Conservation (phyloP, 139 green algal species). For the Chloropicon primus region DNA sequence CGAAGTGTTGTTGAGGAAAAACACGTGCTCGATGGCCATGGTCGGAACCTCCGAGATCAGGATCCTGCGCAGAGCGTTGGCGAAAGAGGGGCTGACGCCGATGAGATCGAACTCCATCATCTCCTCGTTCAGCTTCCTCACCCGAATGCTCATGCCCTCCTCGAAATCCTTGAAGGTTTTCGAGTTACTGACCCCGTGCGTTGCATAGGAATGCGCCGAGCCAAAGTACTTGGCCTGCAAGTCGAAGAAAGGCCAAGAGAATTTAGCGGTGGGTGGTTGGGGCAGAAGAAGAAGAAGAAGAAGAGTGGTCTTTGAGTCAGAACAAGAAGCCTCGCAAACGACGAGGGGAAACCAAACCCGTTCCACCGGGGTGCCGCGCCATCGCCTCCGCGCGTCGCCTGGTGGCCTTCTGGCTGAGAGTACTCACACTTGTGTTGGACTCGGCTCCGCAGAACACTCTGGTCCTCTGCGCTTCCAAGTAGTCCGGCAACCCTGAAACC, state of each 20-base stretch:
- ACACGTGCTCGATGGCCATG: slow-evolving; percentile 96
- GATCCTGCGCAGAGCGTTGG: slow-evolving; percentile 86
- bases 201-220: background rate
- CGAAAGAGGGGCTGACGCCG: slow-evolving; percentile 53
- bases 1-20: slow-evolving; percentile 91
- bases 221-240: background rate
- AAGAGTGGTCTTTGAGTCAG: no score
- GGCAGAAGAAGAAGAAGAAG: no score
- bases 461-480: background rate
- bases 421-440: background rate
- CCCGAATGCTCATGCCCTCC: background rate
- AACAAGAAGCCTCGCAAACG: no score
- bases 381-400: no score
- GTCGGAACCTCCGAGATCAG: slow-evolving; percentile 91
- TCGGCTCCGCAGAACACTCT: background rate
- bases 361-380: no score
- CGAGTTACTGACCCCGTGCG: background rate
- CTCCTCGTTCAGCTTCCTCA: background rate
- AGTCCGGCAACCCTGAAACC: background rate
- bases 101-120: background rate
- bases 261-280: no score
- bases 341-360: no score
- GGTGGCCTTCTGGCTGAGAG: no score
- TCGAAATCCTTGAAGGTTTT: background rate
- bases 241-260: background rate